These are phyloP conservation scores for Xylariales sp. DNA, from an alignment of 2,329 filamentous ascomycete species.

Conservation along the genomic window DNA sequence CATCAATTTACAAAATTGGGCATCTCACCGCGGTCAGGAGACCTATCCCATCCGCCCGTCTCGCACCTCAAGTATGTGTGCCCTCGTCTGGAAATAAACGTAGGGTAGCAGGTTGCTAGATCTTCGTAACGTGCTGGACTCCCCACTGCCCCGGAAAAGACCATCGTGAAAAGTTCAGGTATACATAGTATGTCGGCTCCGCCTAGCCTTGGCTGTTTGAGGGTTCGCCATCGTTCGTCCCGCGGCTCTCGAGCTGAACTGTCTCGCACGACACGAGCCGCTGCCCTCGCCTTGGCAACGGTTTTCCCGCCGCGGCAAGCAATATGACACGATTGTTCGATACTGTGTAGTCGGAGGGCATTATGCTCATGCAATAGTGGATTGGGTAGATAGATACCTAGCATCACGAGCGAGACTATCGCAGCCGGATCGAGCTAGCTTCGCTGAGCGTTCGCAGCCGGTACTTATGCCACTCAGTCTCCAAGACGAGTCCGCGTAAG, in stretches of 20 bases:
- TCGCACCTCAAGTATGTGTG: not conserved
- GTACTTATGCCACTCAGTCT: not conserved
- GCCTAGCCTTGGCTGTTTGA: not conserved
- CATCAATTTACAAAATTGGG: conserved; percentile 2
- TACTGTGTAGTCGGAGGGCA: not conserved
- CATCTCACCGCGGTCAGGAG: not conserved
- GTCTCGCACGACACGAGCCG: not conserved
- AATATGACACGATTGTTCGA: not conserved
- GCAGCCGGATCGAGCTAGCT: not conserved
- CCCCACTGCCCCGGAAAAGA: not conserved
- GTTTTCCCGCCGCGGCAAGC: not conserved
- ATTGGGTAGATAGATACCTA: not conserved
- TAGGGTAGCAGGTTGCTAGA: not conserved
- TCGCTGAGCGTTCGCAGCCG: not conserved
- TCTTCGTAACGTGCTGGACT: not conserved
- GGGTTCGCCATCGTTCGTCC: not conserved
- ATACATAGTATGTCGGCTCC: not conserved
- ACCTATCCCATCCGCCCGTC: not conserved
- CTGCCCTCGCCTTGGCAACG: not conserved
- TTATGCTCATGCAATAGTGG: not conserved
- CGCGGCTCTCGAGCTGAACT: not conserved
- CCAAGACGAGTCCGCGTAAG: not conserved
- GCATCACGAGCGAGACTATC: too few species aligned
- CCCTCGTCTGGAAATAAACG: not conserved
- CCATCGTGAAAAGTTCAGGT: not conserved